Percentiles rank a stretch among this genome's conserved stretches.
These are phyloP conservation scores for Eutrema salsugineum DNA, from an alignment of 441 rosid species.

Conservation along the genomic window DNA sequence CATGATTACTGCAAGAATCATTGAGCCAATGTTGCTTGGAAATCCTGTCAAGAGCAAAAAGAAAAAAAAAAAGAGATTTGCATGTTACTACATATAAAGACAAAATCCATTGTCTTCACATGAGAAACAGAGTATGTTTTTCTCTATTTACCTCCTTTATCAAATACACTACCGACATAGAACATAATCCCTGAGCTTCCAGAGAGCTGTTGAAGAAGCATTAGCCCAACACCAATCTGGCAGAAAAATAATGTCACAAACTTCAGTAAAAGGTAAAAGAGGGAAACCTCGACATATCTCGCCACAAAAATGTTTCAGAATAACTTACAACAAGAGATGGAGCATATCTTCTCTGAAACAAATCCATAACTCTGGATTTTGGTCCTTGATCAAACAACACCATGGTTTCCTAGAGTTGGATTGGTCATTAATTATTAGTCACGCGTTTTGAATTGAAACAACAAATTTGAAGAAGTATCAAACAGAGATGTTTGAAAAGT, in stretches of 20 bases:
- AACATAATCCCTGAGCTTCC: constrained; percentile 44
- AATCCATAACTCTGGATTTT: constrained; percentile 30
- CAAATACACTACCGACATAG: constrained; percentile 47
- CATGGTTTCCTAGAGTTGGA: constrained; percentile 28
- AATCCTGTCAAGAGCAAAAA: constrained; percentile 24
- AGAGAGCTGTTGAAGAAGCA: constrained; percentile 47
- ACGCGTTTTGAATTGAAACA: not conserved
- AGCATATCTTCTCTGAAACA: constrained; percentile 51
- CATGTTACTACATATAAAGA: not conserved
- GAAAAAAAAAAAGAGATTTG: not conserved
- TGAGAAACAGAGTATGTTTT: not conserved
- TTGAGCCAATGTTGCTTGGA: constrained; percentile 38
- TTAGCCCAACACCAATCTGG: constrained; percentile 61
- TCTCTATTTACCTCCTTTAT: constrained; percentile 35
- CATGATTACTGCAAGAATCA: constrained; percentile 48
- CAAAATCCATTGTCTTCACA: not conserved
- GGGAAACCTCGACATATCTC: no score
- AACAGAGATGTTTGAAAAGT: not conserved
- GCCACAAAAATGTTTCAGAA: not conserved
- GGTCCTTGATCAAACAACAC: constrained; percentile 28
- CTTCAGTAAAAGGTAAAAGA: not conserved
- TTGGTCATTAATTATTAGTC: not conserved
- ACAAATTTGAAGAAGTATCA: not conserved
- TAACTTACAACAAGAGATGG: constrained; percentile 32
- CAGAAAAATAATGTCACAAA: not conserved